Percentiles rank a stretch among this genome's conserved stretches.
Conservation (phyloP, 179 eudicot genomes). For the Patellifolia procumbens region DNA sequence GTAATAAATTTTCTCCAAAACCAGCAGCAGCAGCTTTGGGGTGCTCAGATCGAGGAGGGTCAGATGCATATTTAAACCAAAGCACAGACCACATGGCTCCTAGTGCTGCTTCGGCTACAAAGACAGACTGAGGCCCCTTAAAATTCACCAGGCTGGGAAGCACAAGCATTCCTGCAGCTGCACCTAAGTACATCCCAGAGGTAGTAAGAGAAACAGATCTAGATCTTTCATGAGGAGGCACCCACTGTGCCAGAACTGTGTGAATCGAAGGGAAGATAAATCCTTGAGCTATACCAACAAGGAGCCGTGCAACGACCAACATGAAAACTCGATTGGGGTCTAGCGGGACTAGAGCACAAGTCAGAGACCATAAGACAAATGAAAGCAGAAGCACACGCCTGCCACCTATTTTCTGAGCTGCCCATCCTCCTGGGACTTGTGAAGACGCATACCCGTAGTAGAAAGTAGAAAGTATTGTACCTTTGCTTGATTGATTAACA, state of each 20-base stretch:
- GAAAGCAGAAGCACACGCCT: conserved; percentile 90
- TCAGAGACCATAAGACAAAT: conserved; percentile 79
- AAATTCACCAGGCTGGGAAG: conserved; percentile 71
- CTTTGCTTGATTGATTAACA: conserved; percentile 73
- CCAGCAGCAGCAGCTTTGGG: conserved; percentile 93
- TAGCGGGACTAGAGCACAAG: conserved; percentile 69
- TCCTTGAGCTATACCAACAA: no score
- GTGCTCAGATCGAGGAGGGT: conserved; percentile 86
- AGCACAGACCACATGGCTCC: conserved; percentile 81
- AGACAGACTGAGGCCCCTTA: conserved; percentile 73
- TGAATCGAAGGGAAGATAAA: conserved; percentile 85
- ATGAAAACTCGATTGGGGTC: conserved; percentile 59
- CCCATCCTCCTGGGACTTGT: conserved; percentile 97
- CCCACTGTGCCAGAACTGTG: conserved; percentile 87
- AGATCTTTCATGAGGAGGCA: conserved; percentile 94
- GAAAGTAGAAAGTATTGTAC: conserved; percentile 83
- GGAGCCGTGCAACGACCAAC: conserved; percentile 90
- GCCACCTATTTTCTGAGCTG: conserved; percentile 94
- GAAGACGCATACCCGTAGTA: conserved; percentile 93
- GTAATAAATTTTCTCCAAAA: conserved; percentile 77
- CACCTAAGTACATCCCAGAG: conserved; percentile 94
- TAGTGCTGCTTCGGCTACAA: conserved; percentile 71
- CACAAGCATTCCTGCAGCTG: conserved; percentile 82
- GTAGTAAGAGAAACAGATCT: conserved; percentile 92
- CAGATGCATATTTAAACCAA: conserved; percentile 77